phyloP scores from a whole-genome alignment of 257 asterid species.

The Solanum bulbocastanum region DNA sequence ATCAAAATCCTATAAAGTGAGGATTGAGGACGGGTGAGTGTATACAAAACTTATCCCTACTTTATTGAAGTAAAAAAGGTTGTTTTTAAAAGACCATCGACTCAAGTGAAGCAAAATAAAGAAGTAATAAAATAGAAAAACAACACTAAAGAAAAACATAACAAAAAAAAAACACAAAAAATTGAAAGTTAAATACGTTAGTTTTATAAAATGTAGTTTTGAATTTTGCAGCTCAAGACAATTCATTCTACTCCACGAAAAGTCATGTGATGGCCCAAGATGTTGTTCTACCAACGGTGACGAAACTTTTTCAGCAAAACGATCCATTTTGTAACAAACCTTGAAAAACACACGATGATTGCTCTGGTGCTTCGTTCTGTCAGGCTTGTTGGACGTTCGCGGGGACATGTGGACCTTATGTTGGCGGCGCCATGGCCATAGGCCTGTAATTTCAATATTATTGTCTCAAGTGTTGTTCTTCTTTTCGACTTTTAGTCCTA shows the following conservation, averaged over 20 bases:
- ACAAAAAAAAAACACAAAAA: too few relatives aligned
- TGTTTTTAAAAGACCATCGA: rapidly evolving
- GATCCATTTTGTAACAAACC: neutral
- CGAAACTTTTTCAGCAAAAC: neutral
- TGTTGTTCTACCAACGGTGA: neutral
- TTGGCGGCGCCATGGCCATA: neutral
- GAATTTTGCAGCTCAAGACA: neutral
- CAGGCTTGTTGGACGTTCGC: neutral
- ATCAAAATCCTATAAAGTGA: too few relatives aligned
- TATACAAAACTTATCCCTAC: too few relatives aligned
- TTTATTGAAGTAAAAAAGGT: too few relatives aligned
- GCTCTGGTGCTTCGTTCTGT: neutral
- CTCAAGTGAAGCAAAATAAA: too few relatives aligned
- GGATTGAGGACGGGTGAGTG: too few relatives aligned
- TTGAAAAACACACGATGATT: neutral
- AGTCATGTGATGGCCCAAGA: neutral
- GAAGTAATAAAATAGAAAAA: neutral
- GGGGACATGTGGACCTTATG: neutral
- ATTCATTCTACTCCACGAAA: neutral
- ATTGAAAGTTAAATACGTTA: too few relatives aligned
- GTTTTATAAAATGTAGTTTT: too few relatives aligned
- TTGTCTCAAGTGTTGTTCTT: neutral
- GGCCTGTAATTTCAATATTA: neutral
- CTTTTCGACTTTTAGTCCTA: neutral
- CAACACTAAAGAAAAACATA: neutral